A percentile compares a stretch with the other conserved stretches of the same genome.
Conservation (phyloP, 208 protist genomes). For the Acanthamoeba castellanii region DNA sequence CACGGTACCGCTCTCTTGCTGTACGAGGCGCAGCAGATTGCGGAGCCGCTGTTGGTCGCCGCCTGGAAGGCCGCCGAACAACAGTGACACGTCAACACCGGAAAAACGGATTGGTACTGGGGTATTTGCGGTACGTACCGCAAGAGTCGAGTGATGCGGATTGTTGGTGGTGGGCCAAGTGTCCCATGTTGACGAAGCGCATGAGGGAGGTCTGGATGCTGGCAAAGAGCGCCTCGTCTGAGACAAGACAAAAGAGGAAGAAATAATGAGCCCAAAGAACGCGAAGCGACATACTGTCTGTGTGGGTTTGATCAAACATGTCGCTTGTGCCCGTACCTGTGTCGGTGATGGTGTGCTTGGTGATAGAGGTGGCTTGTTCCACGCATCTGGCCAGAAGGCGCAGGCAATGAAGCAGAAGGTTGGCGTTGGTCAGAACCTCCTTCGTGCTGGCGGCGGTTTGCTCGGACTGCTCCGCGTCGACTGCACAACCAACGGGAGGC, state of each 20-base stretch:
- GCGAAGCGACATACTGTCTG: too few species aligned
- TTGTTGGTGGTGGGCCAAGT: too few species aligned
- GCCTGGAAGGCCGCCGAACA: background rate
- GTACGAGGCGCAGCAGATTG: constrained; percentile 5
- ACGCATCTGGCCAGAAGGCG: background rate
- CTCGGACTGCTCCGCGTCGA: background rate
- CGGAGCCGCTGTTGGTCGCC: background rate
- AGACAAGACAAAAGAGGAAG: background rate
- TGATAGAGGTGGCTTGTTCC: background rate
- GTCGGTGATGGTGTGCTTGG: background rate
- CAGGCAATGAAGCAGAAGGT: background rate
- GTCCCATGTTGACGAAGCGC: background rate
- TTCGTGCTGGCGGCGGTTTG: background rate
- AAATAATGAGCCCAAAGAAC: background rate
- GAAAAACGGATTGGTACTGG: too few species aligned
- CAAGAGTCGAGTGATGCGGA: too few species aligned
- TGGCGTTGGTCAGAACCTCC: background rate
- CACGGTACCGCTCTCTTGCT: background rate
- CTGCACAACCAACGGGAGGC: too few species aligned
- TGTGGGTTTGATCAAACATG: too few species aligned
- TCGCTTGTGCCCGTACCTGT: background rate
- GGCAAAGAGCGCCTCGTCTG: background rate
- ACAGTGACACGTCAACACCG: background rate
- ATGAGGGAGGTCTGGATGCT: background rate
- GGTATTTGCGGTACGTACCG: too few species aligned